These are phyloP conservation scores for Eimeria tenella DNA, from an alignment of 169 alveolate genomes.

Conservation along the genomic window DNA sequence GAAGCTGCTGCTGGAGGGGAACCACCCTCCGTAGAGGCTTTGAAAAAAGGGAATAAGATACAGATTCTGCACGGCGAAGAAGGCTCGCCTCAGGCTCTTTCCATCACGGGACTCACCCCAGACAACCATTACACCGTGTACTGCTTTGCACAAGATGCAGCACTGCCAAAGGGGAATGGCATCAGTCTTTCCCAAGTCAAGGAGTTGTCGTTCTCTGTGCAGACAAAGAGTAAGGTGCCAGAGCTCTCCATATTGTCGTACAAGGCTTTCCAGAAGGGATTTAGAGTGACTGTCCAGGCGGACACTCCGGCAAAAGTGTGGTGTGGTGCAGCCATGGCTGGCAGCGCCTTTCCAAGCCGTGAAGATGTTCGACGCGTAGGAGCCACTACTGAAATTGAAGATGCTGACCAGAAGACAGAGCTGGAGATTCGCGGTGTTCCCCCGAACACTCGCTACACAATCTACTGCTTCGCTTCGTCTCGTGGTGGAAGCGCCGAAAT, in stretches of 20 bases:
- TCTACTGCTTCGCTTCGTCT: conserved; percentile 82
- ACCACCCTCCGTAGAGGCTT: conserved; percentile 35
- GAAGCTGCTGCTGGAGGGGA: conserved; percentile 19
- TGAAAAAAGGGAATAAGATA: conserved; percentile 66
- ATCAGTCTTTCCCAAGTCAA: conserved; percentile 71
- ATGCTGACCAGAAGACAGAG: conserved; percentile 63
- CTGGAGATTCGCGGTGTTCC: conserved; percentile 83
- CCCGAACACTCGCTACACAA: conserved; percentile 83
- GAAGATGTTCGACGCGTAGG: conserved; percentile 83
- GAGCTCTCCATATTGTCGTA: conserved; percentile 75
- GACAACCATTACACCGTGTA: conserved; percentile 79
- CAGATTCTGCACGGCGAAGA: conserved; percentile 70
- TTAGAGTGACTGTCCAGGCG: conserved; percentile 78
- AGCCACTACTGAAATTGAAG: conserved; percentile 74
- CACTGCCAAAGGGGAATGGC: conserved; percentile 82
- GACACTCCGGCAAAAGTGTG: conserved; percentile 84
- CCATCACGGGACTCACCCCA: conserved; percentile 77
- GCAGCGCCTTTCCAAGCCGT: conserved; percentile 81
- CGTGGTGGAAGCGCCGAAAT: conserved; percentile 81
- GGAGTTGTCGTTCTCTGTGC: conserved; percentile 57
- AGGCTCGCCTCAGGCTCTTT: conserved; percentile 53
- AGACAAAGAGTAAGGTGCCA: conserved; percentile 82
- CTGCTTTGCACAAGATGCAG: conserved; percentile 84
- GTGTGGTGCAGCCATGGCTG: conserved; percentile 85
- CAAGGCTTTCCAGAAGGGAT: conserved; percentile 80